A percentile compares a stretch with the other conserved stretches of the same genome.
Conservation (phyloP, 1,284 basidiomycete genomes). For the Malassezia nana region DNA sequence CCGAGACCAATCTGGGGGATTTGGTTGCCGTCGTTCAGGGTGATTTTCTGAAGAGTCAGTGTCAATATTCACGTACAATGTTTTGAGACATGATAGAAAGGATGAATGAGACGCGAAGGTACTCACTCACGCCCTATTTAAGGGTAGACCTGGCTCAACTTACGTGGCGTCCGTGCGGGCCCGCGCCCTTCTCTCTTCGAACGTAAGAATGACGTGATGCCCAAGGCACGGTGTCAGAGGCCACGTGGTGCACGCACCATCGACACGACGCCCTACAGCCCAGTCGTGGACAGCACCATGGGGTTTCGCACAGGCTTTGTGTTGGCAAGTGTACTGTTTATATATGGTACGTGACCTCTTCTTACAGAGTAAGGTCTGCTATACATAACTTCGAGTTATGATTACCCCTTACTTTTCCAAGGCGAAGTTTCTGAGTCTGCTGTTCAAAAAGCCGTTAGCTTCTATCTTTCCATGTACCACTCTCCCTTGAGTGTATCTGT, state of each 20-base stretch:
- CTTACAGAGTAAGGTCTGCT: slow-evolving; percentile 25
- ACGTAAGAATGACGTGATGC: not conserved
- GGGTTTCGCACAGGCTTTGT: slow-evolving; percentile 46
- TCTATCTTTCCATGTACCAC: slow-evolving; percentile 40
- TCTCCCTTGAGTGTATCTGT: slow-evolving; percentile 35
- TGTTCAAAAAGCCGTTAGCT: slow-evolving; percentile 31
- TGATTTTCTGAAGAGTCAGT: slow-evolving; percentile 18
- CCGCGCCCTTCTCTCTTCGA: not conserved
- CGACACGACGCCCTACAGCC: not conserved
- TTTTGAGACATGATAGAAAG: slow-evolving; percentile 27
- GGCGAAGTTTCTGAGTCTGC: slow-evolving; percentile 10
- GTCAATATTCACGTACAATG: slow-evolving; percentile 10
- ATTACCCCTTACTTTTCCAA: slow-evolving; percentile 42
- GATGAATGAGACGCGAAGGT: not conserved
- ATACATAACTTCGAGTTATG: slow-evolving; percentile 41
- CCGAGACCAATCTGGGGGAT: slow-evolving; percentile 57
- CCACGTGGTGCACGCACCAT: not conserved
- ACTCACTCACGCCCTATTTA: not conserved
- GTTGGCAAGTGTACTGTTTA: slow-evolving; percentile 37
- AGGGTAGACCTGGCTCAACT: not conserved
- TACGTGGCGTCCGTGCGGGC: slow-evolving; percentile 8
- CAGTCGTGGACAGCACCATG: slow-evolving; percentile 20
- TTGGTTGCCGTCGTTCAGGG: slow-evolving; percentile 43
- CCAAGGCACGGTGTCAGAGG: not conserved
- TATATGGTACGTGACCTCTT: slow-evolving; percentile 25